These are phyloP conservation scores for Crithidia brevicula DNA, from an alignment of 208 protist species.

Conservation along the genomic window DNA sequence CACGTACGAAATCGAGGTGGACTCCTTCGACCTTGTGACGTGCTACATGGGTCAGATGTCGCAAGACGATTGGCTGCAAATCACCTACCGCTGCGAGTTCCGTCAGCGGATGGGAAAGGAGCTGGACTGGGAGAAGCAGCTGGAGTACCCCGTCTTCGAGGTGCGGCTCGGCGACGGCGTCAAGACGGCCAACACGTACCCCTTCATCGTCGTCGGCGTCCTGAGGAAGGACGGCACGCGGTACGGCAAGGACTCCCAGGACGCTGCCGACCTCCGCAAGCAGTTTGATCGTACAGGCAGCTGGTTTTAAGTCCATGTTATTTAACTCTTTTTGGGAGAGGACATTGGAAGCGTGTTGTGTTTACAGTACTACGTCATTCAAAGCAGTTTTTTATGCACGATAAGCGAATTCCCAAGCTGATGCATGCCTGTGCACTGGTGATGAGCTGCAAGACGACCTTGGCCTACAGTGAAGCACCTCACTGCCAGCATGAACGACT, in stretches of 20 bases:
- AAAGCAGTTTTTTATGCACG: no score
- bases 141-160: constrained; percentile 91
- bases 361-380: no score
- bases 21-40: constrained; percentile 84
- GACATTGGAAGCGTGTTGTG: neutral
- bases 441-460: no score
- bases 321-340: neutral
- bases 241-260: constrained; percentile 90
- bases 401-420: no score
- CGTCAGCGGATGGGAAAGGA: constrained; percentile 61
- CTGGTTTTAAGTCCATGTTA: constrained; percentile 77
- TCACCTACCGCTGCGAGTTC: constrained; percentile 88
- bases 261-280: constrained; percentile 87
- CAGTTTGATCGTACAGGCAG: constrained; percentile 85
- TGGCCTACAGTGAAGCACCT: no score
- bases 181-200: constrained; percentile 65
- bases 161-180: constrained; percentile 86
- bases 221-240: constrained; percentile 89
- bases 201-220: constrained; percentile 89
- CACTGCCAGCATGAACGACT: no score
- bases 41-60: constrained; percentile 93
- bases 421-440: no score
- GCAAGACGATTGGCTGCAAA: constrained; percentile 90
- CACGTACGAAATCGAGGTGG: constrained; percentile 87
- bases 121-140: constrained; percentile 71